These are phyloP conservation scores for Codiaeum variegatum DNA, from an alignment of 441 rosid genomes.

Conservation along the genomic window DNA sequence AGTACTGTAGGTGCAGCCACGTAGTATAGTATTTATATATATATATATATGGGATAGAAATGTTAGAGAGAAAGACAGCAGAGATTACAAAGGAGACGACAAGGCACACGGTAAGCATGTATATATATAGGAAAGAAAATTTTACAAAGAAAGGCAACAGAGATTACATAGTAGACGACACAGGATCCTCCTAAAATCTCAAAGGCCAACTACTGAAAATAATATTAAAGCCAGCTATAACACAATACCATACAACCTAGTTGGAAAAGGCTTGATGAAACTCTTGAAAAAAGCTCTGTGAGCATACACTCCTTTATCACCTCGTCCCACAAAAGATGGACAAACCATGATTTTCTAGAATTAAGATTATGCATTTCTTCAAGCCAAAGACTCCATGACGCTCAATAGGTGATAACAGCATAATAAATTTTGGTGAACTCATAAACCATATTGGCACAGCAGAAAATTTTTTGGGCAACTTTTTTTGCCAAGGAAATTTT, in stretches of 20 bases:
- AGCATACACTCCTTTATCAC: not conserved
- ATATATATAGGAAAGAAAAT: too few species aligned
- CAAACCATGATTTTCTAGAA: not conserved
- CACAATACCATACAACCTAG: not conserved
- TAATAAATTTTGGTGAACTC: not conserved
- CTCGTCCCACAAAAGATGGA: not conserved
- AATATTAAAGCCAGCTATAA: not conserved
- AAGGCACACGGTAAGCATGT: not conserved
- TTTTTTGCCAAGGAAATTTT: too few species aligned
- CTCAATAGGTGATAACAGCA: not conserved
- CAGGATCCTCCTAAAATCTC: too few species aligned
- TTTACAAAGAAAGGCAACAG: not conserved
- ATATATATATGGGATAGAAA: not conserved
- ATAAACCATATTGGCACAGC: not conserved
- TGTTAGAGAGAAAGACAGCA: not conserved
- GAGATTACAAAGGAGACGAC: not conserved
- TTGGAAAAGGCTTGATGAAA: not conserved
- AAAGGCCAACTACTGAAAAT: not conserved
- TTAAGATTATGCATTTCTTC: not conserved
- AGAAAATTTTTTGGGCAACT: too few species aligned
- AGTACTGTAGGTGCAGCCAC: not conserved
- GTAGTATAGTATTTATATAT: not conserved
- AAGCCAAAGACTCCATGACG: not conserved
- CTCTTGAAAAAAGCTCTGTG: not conserved
- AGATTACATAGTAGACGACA: not conserved